Evolutionary conservation across 176 grass and related monocot species (phyloP).

Genomic region (Juncus inflexus): DNA sequence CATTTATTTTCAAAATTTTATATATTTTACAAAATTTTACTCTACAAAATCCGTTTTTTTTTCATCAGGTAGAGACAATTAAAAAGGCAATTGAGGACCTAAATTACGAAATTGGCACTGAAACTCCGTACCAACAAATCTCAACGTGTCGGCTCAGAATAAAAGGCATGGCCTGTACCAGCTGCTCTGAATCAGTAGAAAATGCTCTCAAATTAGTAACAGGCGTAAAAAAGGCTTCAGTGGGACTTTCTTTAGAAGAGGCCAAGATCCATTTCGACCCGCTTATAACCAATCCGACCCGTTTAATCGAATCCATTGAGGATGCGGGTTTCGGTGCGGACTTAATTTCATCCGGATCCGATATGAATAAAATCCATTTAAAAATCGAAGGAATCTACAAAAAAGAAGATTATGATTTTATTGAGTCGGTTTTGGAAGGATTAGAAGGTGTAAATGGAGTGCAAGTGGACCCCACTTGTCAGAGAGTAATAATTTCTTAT

Average conservation of each 20-base stretch:
- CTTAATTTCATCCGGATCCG: conserved; percentile 67
- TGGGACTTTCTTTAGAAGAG: conserved; percentile 93
- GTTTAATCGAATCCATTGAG: conserved; percentile 74
- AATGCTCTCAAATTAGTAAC: conserved; percentile 66
- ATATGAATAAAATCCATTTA: conserved; percentile 84
- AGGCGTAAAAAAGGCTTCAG: conserved; percentile 88
- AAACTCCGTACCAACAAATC: conserved; percentile 85
- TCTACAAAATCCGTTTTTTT: conserved; percentile 4
- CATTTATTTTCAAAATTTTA: background rate
- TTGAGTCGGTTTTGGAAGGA: conserved; percentile 66
- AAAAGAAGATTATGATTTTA: conserved; percentile 53
- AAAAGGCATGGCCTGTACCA: conserved; percentile 98
- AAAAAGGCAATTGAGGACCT: conserved; percentile 74
- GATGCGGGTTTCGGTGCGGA: conserved; percentile 97
- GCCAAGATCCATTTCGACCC: conserved; percentile 97
- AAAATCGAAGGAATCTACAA: conserved; percentile 66
- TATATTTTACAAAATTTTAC: background rate
- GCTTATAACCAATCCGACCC: conserved; percentile 48
- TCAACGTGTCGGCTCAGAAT: conserved; percentile 80
- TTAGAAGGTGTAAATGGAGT: conserved; percentile 59
- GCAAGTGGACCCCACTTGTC: conserved; percentile 50
- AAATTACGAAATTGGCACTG: conserved; percentile 54
- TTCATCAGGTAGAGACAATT: conserved; percentile 56
- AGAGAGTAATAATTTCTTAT: conserved; percentile 67
- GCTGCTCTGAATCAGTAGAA: conserved; percentile 94